phyloP scores from a whole-genome alignment of 2,329 filamentous ascomycete genomes.

The Verruconis gallopava region DNA sequence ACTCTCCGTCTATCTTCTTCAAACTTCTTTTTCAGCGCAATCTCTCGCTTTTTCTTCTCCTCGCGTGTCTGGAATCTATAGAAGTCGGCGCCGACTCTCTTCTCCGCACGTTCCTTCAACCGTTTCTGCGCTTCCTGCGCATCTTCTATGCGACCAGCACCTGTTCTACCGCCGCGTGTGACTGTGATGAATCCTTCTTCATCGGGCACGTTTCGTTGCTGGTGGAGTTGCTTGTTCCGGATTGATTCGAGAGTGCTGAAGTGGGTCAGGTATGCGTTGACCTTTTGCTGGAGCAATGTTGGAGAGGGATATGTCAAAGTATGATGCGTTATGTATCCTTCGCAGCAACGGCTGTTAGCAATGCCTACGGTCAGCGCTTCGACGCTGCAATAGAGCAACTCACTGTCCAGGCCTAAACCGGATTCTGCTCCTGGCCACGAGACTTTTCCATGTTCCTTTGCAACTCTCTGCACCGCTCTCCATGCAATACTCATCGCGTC shows the following conservation, averaged over 20 bases:
- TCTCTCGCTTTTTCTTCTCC: conserved; percentile 62
- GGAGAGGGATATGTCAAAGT: conserved; percentile 58
- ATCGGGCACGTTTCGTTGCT: conserved; percentile 66
- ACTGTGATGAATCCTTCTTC: conserved; percentile 95
- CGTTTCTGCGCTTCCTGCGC: conserved; percentile 49
- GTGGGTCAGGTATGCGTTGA: conserved; percentile 77
- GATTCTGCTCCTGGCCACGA: conserved; percentile 49
- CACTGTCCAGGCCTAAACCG: conserved; percentile 34
- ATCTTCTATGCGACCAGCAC: conserved; percentile 62
- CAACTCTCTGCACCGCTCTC: conserved; percentile 56
- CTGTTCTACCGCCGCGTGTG: conserved; percentile 58
- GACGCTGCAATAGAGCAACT: no score
- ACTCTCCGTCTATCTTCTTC: conserved; percentile 65
- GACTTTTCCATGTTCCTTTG: conserved; percentile 45
- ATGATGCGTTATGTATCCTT: conserved; percentile 52
- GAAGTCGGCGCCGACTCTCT: conserved; percentile 55
- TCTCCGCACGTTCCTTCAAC: conserved; percentile 44
- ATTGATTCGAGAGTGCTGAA: conserved; percentile 57
- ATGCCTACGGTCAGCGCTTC: no score
- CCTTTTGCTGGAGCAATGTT: conserved; percentile 51
- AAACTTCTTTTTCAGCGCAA: conserved; percentile 56
- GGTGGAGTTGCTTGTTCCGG: conserved; percentile 47
- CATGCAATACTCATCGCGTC: conserved; percentile 63
- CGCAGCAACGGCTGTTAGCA: conserved; percentile 19
- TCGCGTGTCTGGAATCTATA: conserved; percentile 77